Evolutionary conservation across 2,329 filamentous ascomycete species (phyloP), one percentile per base, ranked within the genome.

Genomic region (Apiospora aurea): DNA sequence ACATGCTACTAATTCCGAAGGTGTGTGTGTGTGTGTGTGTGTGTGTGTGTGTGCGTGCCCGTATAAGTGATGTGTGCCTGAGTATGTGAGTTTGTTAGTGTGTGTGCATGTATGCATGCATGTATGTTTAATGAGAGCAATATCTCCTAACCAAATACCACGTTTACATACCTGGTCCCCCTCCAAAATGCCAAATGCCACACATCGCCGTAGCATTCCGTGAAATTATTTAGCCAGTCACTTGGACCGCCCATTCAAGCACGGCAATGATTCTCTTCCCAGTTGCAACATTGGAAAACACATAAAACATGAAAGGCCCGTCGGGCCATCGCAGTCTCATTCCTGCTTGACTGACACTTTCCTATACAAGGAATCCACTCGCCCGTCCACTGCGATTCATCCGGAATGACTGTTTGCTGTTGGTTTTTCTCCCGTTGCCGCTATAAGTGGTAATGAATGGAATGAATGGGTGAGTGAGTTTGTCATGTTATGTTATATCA

Each of bases 91-190:
- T 29, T 2, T 26, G 53, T 61, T 11, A 21, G 46, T n/a, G 10
- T 2, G 49, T 26, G 49, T 14, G n/a, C n/a, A n/a, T n/a, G n/a
- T n/a, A n/a, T 29, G 26, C 3, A 29, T 51, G 49, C 26, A 8
- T 26, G 49, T 13, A n/a, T 41, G 57, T 41, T 64, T 64, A 41
- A 64, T 64, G 57, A 64, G 41, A 41, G 57, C 57, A 64, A 18
- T 34, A 64, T 64, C 57, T 64, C n/a, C 41, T 16, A 38, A 38
- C 53, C 29, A 61, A 11, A 61, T 61, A 61, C 53, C 29, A 64
- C 34, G 57, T 64, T 41, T 64, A 64, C n/a, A n/a, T n/a, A n/a
- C 57, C 57, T 64, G 57, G 57, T 64, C 26, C 16, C 51, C 51
- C 26, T 49, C n/a, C 18, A 10, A 43, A 43, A 43, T 43, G 41